phyloP scores from a whole-genome alignment of 768 basidiomycete species.

The Amanita rubescens region DNA sequence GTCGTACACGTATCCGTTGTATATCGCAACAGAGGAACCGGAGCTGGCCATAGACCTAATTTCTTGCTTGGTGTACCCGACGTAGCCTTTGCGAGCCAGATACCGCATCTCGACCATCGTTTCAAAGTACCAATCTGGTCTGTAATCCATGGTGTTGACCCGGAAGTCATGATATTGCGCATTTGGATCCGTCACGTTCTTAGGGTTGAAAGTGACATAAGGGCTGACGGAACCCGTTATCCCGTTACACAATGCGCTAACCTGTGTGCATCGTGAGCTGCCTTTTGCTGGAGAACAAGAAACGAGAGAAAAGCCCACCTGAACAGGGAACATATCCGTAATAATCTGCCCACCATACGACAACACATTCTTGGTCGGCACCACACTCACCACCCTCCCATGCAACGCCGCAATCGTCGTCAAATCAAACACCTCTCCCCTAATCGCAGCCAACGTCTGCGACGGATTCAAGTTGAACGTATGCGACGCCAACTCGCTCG shows the following conservation, averaged over 20 bases:
- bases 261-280: constrained; percentile 49
- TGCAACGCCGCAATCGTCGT: constrained; percentile 61
- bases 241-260: constrained; percentile 90
- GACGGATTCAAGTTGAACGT: constrained; percentile 55
- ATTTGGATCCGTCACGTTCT: constrained; percentile 71
- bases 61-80: constrained; percentile 75
- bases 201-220: constrained; percentile 70
- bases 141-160: constrained; percentile 74
- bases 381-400: constrained; percentile 57
- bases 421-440: constrained; percentile 94
- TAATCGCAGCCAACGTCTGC: constrained; percentile 74
- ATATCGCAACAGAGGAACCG: constrained; percentile 72
- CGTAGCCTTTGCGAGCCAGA: constrained; percentile 79
- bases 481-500: constrained; percentile 67
- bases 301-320: constrained; percentile 36
- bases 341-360: constrained; percentile 71
- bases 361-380: constrained; percentile 66
- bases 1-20: constrained; percentile 82
- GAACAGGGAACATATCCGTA: constrained; percentile 86
- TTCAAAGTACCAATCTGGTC: constrained; percentile 99
- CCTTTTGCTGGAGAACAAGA: no score
- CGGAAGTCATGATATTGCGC: constrained; percentile 95
- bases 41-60: constrained; percentile 61
- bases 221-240: constrained; percentile 73
- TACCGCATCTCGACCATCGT: constrained; percentile 91